phyloP scores from a whole-genome alignment of 1,139 yeast genomes.

The Candida anutae region DNA sequence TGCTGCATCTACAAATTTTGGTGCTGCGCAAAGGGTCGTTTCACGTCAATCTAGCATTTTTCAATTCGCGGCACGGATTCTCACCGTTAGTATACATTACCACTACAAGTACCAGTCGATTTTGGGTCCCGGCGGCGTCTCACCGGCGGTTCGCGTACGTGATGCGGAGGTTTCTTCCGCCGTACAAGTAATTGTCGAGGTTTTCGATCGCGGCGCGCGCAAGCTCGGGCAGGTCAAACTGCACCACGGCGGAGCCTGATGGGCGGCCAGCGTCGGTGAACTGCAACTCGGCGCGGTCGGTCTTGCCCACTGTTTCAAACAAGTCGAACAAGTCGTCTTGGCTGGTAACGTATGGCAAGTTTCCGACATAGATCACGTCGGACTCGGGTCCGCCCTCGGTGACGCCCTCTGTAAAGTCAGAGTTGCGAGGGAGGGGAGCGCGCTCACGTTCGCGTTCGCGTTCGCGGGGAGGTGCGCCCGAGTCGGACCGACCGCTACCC shows the following conservation, averaged over 20 bases:
- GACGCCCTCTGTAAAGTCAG: slow-evolving; percentile 60
- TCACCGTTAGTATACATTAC: no score
- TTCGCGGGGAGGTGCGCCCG: slow-evolving; percentile 1
- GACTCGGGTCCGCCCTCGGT: slow-evolving; percentile 57
- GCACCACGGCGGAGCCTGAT: slow-evolving; percentile 78
- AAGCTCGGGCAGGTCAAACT: slow-evolving; percentile 57
- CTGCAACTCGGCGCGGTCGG: slow-evolving; percentile 71
- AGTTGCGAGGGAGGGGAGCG: slow-evolving; percentile 19
- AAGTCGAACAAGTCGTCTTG: slow-evolving; percentile 79
- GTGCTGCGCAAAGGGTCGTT: no score
- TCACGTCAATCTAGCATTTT: no score
- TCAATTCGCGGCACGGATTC: no score
- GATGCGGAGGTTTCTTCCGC: slow-evolving; percentile 65
- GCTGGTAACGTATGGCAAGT: slow-evolving; percentile 84
- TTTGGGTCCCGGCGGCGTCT: no score
- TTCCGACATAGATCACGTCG: slow-evolving; percentile 60
- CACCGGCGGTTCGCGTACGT: slow-evolving; percentile 44
- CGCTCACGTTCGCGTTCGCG: slow-evolving; percentile 1
- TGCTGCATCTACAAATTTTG: no score
- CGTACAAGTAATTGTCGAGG: slow-evolving; percentile 74
- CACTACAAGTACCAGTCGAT: no score
- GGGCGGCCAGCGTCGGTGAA: slow-evolving; percentile 60
- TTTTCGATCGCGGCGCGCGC: slow-evolving; percentile 73
- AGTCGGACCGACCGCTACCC: slow-evolving; percentile 2
- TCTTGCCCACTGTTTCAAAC: slow-evolving; percentile 79